phyloP scores from a whole-genome alignment of 305 asterid species.

The Solanum chacoense region DNA sequence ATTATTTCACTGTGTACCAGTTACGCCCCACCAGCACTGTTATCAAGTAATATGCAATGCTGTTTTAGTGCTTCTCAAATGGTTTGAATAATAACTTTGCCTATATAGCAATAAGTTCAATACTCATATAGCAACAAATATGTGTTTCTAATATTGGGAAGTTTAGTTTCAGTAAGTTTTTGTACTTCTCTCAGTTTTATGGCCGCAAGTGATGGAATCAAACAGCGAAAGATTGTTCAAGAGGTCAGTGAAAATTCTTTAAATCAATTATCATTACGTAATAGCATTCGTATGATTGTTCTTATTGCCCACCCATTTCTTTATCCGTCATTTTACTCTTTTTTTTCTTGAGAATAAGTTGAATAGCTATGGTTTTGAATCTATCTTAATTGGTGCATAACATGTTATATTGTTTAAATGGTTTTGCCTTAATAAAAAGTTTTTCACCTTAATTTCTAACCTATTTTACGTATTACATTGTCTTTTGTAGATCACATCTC shows the following conservation, averaged over 20 bases:
- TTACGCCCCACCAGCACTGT: not conserved
- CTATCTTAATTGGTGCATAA: not conserved
- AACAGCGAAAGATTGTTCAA: constrained; percentile 46
- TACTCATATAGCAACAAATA: not conserved
- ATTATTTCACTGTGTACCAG: not conserved
- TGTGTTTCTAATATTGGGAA: not conserved
- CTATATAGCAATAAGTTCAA: not conserved
- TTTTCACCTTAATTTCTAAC: not conserved
- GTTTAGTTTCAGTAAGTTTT: not conserved
- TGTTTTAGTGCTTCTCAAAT: not conserved
- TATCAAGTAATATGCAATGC: not conserved
- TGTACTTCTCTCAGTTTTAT: constrained; percentile 42
- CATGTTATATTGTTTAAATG: not conserved
- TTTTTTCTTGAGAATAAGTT: not conserved
- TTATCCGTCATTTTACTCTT: not conserved
- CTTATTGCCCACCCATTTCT: not conserved
- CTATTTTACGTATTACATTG: constrained; percentile 2
- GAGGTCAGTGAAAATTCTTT: constrained; percentile 36
- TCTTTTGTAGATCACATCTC: constrained; percentile 52
- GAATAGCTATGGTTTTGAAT: not conserved
- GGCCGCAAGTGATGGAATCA: constrained; percentile 83
- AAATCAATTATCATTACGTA: not conserved
- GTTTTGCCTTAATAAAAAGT: not conserved
- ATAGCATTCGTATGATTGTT: not conserved
- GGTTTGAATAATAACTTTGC: not conserved